These are phyloP conservation scores for Cymodocea nodosa DNA, from an alignment of 116 monocot species.

Conservation along the genomic window DNA sequence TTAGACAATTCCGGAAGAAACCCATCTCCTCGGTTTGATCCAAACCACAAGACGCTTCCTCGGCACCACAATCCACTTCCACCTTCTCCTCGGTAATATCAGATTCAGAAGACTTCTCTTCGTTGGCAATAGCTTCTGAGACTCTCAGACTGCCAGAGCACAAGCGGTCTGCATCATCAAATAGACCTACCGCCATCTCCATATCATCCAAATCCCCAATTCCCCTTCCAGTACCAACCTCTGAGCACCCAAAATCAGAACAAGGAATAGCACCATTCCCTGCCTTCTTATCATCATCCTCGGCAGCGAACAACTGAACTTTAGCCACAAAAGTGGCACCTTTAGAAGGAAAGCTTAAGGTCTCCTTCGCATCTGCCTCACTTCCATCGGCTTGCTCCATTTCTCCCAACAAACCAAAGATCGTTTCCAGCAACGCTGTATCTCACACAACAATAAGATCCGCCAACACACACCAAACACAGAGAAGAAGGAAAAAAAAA, in stretches of 20 bases:
- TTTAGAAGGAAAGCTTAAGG: too few species aligned
- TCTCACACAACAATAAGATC: too few species aligned
- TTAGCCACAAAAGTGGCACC: neutral
- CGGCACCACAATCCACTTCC: neutral
- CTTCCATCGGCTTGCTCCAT: neutral
- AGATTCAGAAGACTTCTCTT: neutral
- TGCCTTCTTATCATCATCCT: neutral
- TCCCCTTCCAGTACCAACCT: neutral
- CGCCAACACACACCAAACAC: too few species aligned
- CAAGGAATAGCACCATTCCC: neutral
- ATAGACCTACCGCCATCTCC: neutral
- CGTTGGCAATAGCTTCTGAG: neutral
- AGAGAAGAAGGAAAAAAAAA: too few species aligned
- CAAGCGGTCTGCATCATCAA: neutral
- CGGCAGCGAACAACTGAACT: neutral
- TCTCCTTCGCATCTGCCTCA: neutral
- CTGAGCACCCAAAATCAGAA: neutral
- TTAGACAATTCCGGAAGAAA: constrained; percentile 14
- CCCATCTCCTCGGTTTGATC: neutral
- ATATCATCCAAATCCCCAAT: neutral
- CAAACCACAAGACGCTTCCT: neutral
- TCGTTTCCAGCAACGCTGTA: too few species aligned
- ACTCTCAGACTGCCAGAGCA: neutral
- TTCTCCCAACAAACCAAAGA: too few species aligned
- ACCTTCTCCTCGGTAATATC: neutral